A percentile compares a stretch with the other conserved stretches of the same genome.
These are phyloP conservation scores for Rosa persica DNA, from an alignment of 306 rosid genomes.

Conservation along the genomic window DNA sequence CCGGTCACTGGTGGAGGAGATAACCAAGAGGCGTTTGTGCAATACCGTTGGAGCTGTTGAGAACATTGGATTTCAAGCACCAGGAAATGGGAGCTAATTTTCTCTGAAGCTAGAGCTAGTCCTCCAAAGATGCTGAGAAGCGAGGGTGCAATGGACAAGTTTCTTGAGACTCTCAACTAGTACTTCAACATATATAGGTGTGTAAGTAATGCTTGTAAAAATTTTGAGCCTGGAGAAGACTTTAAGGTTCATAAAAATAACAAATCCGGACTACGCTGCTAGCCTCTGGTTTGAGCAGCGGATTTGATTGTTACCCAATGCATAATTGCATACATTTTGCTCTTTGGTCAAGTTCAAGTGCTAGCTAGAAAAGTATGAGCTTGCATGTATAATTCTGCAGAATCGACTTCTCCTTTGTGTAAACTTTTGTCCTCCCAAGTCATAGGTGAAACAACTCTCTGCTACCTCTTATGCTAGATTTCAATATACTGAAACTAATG, in stretches of 20 bases:
- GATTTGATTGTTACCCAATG: not conserved
- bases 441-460: not conserved
- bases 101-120: not conserved
- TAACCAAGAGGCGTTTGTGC: conserved; percentile 53
- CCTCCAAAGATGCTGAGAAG: not conserved
- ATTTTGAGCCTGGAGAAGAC: not conserved
- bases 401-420: not conserved
- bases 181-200: not conserved
- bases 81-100: conserved; percentile 7
- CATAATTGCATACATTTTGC: not conserved
- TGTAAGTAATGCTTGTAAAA: not conserved
- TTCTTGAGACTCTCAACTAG: not conserved
- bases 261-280: not conserved
- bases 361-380: not conserved
- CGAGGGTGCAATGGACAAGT: not conserved
- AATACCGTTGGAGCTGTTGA: conserved; percentile 64
- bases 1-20: conserved; percentile 54
- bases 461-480: no score
- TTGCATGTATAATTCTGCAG: not conserved
- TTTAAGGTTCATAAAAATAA: conserved; percentile 9
- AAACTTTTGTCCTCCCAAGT: not conserved
- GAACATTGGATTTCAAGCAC: conserved; percentile 65
- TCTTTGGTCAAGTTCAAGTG: not conserved
- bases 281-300: not conserved
- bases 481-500: not conserved